Percentiles rank a stretch among this genome's conserved stretches.
These are phyloP conservation scores for Diatrype stigma DNA, from an alignment of 2,329 filamentous ascomycete genomes.

Conservation along the genomic window DNA sequence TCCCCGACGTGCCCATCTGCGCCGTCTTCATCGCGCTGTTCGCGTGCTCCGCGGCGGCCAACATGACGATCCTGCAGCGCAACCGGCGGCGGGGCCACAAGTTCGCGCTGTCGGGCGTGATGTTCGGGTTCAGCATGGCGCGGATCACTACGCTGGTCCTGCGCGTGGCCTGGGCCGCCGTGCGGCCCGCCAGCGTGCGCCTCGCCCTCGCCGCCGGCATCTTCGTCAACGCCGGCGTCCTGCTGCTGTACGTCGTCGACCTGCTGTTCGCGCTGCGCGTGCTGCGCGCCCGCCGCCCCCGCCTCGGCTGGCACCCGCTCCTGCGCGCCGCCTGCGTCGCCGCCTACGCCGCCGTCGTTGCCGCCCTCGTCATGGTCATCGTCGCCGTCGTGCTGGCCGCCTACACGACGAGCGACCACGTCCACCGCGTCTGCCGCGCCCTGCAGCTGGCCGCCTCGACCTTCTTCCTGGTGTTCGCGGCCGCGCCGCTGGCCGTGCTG, in stretches of 20 bases:
- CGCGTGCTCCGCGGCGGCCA: constrained; percentile 43
- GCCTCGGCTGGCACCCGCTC: constrained; percentile 29
- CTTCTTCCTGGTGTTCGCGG: constrained; percentile 25
- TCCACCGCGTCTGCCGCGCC: constrained; percentile 16
- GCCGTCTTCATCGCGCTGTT: constrained; percentile 60
- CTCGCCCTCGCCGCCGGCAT: constrained; percentile 31
- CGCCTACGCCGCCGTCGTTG: constrained; percentile 23
- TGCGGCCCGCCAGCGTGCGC: constrained; percentile 21
- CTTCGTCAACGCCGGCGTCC: constrained; percentile 33
- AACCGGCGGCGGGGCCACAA: constrained; percentile 33
- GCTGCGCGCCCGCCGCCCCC: constrained; percentile 33
- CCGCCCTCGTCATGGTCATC: constrained; percentile 29
- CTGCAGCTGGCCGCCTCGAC: constrained; percentile 24
- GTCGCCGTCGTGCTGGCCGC: constrained; percentile 23
- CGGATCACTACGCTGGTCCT: constrained; percentile 30
- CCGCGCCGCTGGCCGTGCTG: constrained; percentile 21
- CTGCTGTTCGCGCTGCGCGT: constrained; percentile 36
- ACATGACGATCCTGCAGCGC: constrained; percentile 52
- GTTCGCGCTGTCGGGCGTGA: constrained; percentile 31
- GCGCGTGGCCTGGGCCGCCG: constrained; percentile 32
- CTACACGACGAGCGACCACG: constrained; percentile 20
- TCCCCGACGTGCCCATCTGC: constrained; percentile 61
- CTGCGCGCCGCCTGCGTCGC: constrained; percentile 23
- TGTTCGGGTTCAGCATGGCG: constrained; percentile 35
- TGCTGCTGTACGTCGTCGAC: constrained; percentile 33